These are phyloP conservation scores for Dendrocalamus sinicus DNA, from an alignment of 176 grass and related monocot species.

Conservation along the genomic window DNA sequence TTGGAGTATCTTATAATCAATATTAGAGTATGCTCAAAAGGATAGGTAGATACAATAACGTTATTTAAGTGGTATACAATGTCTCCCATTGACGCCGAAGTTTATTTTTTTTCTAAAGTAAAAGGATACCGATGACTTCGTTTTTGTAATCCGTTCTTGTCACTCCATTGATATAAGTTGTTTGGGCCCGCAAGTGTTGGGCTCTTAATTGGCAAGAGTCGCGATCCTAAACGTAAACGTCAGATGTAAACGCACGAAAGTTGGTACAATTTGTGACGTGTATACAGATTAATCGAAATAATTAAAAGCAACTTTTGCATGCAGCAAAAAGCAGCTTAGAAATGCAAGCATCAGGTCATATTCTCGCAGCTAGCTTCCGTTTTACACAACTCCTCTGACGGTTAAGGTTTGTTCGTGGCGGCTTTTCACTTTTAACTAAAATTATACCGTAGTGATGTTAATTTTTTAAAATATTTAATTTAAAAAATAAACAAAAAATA, in stretches of 20 bases:
- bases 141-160: background rate
- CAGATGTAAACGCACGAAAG: conserved; percentile 28
- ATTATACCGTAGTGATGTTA: too few relatives aligned
- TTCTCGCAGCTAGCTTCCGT: background rate
- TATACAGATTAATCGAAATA: background rate
- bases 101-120: background rate
- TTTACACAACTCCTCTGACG: background rate
- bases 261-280: conserved; percentile 8
- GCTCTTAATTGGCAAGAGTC: conserved; percentile 26
- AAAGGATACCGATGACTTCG: background rate
- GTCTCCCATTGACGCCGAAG: background rate
- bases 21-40: too few relatives aligned
- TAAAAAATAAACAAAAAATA: too few relatives aligned
- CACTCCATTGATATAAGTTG: conserved; percentile 8
- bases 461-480: too few relatives aligned
- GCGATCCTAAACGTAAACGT: background rate
- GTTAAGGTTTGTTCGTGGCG: too few relatives aligned
- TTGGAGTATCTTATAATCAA: too few relatives aligned
- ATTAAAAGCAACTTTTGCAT: background rate
- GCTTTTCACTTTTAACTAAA: too few relatives aligned
- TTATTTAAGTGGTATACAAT: too few relatives aligned
- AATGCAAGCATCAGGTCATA: background rate
- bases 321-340: background rate
- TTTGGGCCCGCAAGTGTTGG: conserved; percentile 8
- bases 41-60: too few relatives aligned